These are phyloP conservation scores for Alternaria sp. DNA, from an alignment of 2,329 filamentous ascomycete species.

Conservation along the genomic window DNA sequence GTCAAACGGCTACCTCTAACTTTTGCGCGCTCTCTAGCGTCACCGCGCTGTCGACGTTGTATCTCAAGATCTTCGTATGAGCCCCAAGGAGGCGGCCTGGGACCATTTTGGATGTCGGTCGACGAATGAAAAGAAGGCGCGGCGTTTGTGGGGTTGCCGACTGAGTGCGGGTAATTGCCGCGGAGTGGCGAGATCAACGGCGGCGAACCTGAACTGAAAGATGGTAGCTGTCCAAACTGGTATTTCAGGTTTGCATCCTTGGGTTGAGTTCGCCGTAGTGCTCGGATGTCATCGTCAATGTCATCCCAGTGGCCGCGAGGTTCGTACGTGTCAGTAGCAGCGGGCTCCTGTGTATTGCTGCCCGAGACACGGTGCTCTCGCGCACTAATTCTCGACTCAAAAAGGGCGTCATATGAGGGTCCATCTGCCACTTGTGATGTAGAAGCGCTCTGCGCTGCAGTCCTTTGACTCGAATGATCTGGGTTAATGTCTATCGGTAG, in stretches of 20 bases:
- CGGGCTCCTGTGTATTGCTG: background rate
- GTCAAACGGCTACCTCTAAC: background rate
- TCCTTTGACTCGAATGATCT: background rate
- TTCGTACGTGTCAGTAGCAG: background rate
- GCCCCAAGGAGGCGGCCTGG: slow-evolving; percentile 23
- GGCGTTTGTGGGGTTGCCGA: background rate
- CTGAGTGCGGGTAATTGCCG: too few species aligned
- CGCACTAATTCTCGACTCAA: background rate
- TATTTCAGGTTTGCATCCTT: slow-evolving; percentile 19
- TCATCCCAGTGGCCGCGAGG: slow-evolving; percentile 3
- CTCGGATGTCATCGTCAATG: background rate
- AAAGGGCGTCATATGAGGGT: background rate
- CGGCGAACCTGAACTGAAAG: background rate
- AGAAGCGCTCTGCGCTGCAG: background rate
- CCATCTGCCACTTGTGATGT: background rate
- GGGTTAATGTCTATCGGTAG: background rate
- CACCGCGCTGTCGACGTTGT: slow-evolving; percentile 9
- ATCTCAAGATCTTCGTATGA: slow-evolving; percentile 13
- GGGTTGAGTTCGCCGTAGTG: slow-evolving; percentile 4
- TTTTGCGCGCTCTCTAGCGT: slow-evolving; percentile 9
- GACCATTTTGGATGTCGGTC: slow-evolving; percentile 7
- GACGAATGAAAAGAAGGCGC: background rate
- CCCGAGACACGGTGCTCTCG: background rate
- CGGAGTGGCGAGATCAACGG: background rate
- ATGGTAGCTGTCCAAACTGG: slow-evolving; percentile 13